A percentile compares a stretch with the other conserved stretches of the same genome.
Conservation (phyloP, 1,139 yeast genomes). For the Kluyveromyces sp. region DNA sequence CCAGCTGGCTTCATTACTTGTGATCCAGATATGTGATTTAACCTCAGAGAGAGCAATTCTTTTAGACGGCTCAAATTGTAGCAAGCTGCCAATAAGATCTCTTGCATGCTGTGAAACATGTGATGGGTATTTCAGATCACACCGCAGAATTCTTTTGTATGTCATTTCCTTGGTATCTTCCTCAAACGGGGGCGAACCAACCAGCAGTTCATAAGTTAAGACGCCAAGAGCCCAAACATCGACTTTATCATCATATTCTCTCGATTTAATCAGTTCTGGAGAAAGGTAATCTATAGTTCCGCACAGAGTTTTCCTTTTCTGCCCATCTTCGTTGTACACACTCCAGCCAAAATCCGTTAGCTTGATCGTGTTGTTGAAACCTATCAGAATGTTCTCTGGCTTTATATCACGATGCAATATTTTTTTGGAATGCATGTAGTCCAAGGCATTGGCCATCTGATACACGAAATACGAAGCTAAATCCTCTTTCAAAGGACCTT, state of each 20-base stretch:
- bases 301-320: constrained; percentile 73
- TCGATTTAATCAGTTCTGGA: constrained; percentile 89
- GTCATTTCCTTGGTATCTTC: constrained; percentile 68
- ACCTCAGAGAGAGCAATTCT: constrained; percentile 59
- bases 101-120: constrained; percentile 68
- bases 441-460: constrained; percentile 76
- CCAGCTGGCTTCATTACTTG: constrained; percentile 53
- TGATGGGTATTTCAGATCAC: constrained; percentile 67
- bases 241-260: constrained; percentile 69
- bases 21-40: constrained; percentile 76
- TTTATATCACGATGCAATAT: constrained; percentile 89
- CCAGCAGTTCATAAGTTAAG: constrained; percentile 74
- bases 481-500: constrained; percentile 61
- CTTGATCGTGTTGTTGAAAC: constrained; percentile 65
- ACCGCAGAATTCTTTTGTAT: constrained; percentile 67
- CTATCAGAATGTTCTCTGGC: constrained; percentile 81
- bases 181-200: constrained; percentile 90
- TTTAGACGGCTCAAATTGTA: constrained; percentile 62
- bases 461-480: constrained; percentile 72
- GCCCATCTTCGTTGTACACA: constrained; percentile 50
- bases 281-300: constrained; percentile 93
- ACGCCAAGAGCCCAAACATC: constrained; percentile 95
- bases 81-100: constrained; percentile 52
- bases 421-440: constrained; percentile 67
- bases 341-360: constrained; percentile 98